Conservation (phyloP, 2,329 filamentous ascomycete species). For the Coniosporium tulheliwenetii region DNA sequence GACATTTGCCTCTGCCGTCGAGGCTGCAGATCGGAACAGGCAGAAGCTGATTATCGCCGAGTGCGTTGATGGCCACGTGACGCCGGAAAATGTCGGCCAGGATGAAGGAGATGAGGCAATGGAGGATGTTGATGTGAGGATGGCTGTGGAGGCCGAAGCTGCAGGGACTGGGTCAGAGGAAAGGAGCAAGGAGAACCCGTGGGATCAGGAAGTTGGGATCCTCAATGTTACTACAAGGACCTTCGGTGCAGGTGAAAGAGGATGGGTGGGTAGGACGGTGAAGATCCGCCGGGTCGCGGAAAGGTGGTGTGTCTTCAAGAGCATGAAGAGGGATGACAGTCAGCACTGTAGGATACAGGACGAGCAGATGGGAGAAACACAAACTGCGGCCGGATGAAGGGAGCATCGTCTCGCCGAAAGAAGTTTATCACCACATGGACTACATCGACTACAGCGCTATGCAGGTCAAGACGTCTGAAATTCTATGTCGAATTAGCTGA, state of each 20-base stretch:
- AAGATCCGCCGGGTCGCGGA: slow-evolving; percentile 23
- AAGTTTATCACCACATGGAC: too few relatives aligned
- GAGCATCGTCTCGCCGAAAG: too few relatives aligned
- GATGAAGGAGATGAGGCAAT: background rate
- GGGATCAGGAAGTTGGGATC: slow-evolving; percentile 31
- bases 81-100: background rate
- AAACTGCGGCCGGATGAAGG: too few relatives aligned
- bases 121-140: background rate
- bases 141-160: background rate
- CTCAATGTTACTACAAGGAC: slow-evolving; percentile 29
- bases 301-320: slow-evolving; percentile 25
- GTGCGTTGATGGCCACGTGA: slow-evolving; percentile 9
- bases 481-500: too few relatives aligned
- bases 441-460: too few relatives aligned
- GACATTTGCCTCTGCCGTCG: slow-evolving; percentile 47
- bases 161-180: background rate
- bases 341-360: too few relatives aligned
- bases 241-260: slow-evolving; percentile 20
- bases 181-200: slow-evolving; percentile 10
- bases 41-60: slow-evolving; percentile 27
- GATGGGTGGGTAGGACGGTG: slow-evolving; percentile 33
- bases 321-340: background rate
- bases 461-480: too few relatives aligned
- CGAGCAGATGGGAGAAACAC: too few relatives aligned
- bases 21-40: slow-evolving; percentile 31